A percentile compares a stretch with the other conserved stretches of the same genome.
These are phyloP conservation scores for Dendrocalamus sinicus DNA, from an alignment of 176 grass and related monocot species.

Conservation along the genomic window DNA sequence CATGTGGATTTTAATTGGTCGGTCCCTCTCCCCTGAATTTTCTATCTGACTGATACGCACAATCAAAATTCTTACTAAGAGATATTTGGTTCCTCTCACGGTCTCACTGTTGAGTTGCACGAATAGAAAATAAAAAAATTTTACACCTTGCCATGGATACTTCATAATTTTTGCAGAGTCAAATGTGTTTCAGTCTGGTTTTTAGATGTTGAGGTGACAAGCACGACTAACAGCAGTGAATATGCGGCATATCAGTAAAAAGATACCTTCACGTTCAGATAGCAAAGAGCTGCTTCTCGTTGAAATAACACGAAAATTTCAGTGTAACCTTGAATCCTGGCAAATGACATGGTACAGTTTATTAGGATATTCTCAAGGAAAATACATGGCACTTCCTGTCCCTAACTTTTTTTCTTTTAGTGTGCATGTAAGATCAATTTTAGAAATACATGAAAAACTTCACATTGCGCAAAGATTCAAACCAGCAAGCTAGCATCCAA, in stretches of 20 bases:
- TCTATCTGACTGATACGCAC: too few species aligned
- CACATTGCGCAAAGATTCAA: background rate
- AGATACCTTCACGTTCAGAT: background rate
- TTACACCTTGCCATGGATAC: too few species aligned
- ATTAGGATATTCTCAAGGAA: background rate
- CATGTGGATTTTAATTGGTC: too few species aligned
- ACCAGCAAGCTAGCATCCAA: background rate
- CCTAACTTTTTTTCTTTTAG: background rate
- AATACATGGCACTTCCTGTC: background rate
- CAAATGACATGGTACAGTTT: background rate
- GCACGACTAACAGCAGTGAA: too few species aligned
- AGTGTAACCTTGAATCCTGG: background rate
- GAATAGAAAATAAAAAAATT: too few species aligned
- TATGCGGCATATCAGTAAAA: background rate
- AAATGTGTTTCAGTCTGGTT: too few species aligned
- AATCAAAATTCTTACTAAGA: too few species aligned
- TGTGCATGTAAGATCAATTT: background rate
- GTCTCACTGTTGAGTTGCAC: too few species aligned
- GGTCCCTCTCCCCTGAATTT: too few species aligned
- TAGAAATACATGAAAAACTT: slow-evolving; percentile 1
- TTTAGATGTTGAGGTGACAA: too few species aligned
- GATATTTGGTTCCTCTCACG: too few species aligned
- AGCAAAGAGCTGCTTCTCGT: background rate
- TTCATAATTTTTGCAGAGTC: too few species aligned
- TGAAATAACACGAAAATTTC: background rate